A percentile compares a stretch with the other conserved stretches of the same genome.
Conservation (phyloP, 1,139 yeast species). For the Magnusiomyces ingens region DNA sequence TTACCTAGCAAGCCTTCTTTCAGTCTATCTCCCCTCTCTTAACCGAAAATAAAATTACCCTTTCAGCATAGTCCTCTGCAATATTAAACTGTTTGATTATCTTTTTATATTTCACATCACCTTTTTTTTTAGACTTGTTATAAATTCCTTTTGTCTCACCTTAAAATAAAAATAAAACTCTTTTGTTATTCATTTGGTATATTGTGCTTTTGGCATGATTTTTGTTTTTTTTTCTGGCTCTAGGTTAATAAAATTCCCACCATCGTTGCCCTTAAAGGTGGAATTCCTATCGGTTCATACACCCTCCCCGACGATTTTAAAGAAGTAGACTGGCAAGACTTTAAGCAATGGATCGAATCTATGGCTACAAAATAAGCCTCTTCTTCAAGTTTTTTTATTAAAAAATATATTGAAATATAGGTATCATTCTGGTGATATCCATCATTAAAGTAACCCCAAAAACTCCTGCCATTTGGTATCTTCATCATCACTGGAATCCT, state of each 20-base stretch:
- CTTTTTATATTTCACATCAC: neutral
- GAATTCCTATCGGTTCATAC: slow-evolving; percentile 53
- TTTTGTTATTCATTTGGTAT: neutral
- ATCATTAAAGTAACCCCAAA: too few species aligned
- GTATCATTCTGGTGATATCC: too few species aligned
- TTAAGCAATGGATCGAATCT: slow-evolving; percentile 51
- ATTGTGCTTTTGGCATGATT: neutral
- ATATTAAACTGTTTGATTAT: slow-evolving; percentile 5
- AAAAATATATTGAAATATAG: neutral
- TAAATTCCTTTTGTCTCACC: neutral
- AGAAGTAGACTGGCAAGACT: slow-evolving; percentile 46
- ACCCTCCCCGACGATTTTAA: slow-evolving; percentile 32
- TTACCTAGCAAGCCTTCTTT: too few species aligned
- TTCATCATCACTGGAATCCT: too few species aligned
- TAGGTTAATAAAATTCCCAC: slow-evolving; percentile 55
- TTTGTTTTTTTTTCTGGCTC: neutral
- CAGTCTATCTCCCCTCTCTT: too few species aligned
- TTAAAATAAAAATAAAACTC: neutral
- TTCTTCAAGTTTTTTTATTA: slow-evolving; percentile 4
- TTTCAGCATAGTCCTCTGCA: neutral
- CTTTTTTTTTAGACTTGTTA: neutral
- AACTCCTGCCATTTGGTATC: too few species aligned
- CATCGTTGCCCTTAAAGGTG: slow-evolving; percentile 59
- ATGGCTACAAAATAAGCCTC: slow-evolving; percentile 30
- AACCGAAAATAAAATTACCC: too few species aligned